Conservation (phyloP, 352 stramenopile genomes). For the Globisporangium takayamanum region DNA sequence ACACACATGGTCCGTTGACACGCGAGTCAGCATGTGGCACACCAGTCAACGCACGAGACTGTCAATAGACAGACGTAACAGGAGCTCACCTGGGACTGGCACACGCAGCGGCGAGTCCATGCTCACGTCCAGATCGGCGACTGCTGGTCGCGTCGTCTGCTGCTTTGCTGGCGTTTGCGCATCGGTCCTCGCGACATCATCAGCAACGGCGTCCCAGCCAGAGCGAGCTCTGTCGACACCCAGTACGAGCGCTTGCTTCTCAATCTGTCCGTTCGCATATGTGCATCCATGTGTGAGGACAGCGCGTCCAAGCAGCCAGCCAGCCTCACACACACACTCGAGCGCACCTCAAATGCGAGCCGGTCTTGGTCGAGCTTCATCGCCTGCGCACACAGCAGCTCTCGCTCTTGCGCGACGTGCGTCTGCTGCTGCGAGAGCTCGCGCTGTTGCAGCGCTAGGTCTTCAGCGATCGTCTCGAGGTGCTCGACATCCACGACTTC, state of each 20-base stretch:
- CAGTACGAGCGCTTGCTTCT: constrained; percentile 32
- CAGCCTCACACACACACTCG: background rate
- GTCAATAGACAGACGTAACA: no score
- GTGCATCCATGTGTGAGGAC: background rate
- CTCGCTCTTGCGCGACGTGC: constrained; percentile 39
- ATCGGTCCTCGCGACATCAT: constrained; percentile 4
- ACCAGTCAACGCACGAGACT: no score
- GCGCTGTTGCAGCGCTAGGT: constrained; percentile 17
- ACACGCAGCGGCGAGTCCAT: constrained; percentile 28
- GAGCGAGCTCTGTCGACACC: background rate
- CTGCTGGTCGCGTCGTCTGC: constrained; percentile 4
- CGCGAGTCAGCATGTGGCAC: background rate
- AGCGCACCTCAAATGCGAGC: constrained; percentile 46
- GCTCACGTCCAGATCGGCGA: constrained; percentile 6
- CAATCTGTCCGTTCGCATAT: constrained; percentile 20
- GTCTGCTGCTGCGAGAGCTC: constrained; percentile 24
- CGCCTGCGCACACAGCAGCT: constrained; percentile 40
- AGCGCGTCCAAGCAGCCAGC: background rate
- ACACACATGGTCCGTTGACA: background rate
- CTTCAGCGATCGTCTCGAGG: background rate
- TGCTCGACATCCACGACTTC: background rate
- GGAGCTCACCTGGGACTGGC: constrained; percentile 33
- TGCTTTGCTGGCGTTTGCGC: constrained; percentile 13
- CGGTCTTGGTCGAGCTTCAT: constrained; percentile 56
- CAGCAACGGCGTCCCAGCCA: constrained; percentile 4